Base-by-base conservation (phyloP, 2,329 filamentous ascomycete genomes). In the Nothophaeocryptopus gaeumannii region DNA sequence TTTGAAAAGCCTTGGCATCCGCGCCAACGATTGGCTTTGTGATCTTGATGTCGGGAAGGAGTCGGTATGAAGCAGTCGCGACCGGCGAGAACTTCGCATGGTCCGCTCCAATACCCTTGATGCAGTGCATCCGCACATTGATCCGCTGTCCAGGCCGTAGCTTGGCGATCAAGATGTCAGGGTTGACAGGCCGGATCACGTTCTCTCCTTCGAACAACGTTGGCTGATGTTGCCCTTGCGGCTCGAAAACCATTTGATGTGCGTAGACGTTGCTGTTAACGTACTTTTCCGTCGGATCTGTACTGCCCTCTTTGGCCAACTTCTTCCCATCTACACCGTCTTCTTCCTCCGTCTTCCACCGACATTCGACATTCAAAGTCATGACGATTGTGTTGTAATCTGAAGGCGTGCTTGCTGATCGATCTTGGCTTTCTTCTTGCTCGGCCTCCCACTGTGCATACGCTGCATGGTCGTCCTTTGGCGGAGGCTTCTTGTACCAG, bases 31-130 rank as follows among this genome's bases (percentile, higher is more conserved):
- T 97, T 14, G 93, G 93, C 60, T 80, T 75, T 38, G 79, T 76
- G 66, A 99, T 97, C 57, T 81, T 79, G 70, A 99, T 97, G 59
- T 85, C 85, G 7, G 93, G 93, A 66, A 99, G 75, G 14, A 99
- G 80, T 42, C 93, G 84, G 75, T 99, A 99, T 16, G 87, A 89
- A 2, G 93, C 93, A 1, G 93, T 96, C 2, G 92, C 91, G 32
- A 97, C 93, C 39, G 93, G 93, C 0, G 89, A 96, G 76, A 93
- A 99, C 72, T 99, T 99, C 62, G 93, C 86, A 70, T 99, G 93
- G 71, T 99, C 93, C 57, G 86, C 83, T 40, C 93, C 93, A 59
- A 95, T 84, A 53, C 95, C 93, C 74, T 96, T 95, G 74, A 95
- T 84, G 74, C 92, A 93, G 76, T 97, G 91, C 80, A 95, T 86